A percentile compares a stretch with the other conserved stretches of the same genome.
phyloP scores from a whole-genome alignment of 768 basidiomycete species.

The Melanogaster broomeanus region DNA sequence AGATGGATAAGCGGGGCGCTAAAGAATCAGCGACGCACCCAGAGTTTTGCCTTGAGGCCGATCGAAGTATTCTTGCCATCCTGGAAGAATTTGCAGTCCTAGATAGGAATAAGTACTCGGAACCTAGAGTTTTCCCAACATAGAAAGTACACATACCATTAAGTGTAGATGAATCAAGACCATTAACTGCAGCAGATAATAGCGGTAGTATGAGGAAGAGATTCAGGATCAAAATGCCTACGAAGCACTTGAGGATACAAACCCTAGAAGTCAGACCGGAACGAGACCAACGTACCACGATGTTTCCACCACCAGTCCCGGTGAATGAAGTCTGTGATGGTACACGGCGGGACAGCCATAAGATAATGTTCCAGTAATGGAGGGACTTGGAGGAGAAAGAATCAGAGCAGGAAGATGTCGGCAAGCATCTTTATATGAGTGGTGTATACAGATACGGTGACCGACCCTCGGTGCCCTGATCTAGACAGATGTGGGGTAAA shows the following conservation, averaged over 20 bases:
- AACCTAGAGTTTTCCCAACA: background rate
- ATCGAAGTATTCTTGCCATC: constrained; percentile 59
- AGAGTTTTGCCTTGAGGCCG: constrained; percentile 52
- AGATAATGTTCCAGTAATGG: background rate
- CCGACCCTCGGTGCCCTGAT: too few species aligned
- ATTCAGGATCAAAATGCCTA: constrained; percentile 61
- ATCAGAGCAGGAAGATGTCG: too few species aligned
- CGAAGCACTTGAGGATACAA: background rate
- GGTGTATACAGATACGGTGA: too few species aligned
- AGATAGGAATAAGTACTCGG: background rate
- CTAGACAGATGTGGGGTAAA: too few species aligned
- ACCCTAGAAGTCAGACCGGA: background rate
- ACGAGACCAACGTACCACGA: constrained; percentile 42
- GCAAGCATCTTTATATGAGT: background rate
- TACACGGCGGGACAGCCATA: constrained; percentile 47
- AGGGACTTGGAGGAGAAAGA: too few species aligned
- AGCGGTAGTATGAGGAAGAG: constrained; percentile 61
- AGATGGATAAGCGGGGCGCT: background rate
- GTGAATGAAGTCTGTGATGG: constrained; percentile 61
- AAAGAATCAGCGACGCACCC: constrained; percentile 34
- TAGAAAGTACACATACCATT: constrained; percentile 39
- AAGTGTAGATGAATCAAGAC: constrained; percentile 67
- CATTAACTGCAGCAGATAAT: constrained; percentile 66
- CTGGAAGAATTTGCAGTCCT: constrained; percentile 70
- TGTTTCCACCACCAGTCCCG: constrained; percentile 63